Percentiles rank a stretch among this genome's conserved stretches.
Conservation (phyloP, 2,329 filamentous ascomycete species). For the Paraphaeosphaeria minitans region DNA sequence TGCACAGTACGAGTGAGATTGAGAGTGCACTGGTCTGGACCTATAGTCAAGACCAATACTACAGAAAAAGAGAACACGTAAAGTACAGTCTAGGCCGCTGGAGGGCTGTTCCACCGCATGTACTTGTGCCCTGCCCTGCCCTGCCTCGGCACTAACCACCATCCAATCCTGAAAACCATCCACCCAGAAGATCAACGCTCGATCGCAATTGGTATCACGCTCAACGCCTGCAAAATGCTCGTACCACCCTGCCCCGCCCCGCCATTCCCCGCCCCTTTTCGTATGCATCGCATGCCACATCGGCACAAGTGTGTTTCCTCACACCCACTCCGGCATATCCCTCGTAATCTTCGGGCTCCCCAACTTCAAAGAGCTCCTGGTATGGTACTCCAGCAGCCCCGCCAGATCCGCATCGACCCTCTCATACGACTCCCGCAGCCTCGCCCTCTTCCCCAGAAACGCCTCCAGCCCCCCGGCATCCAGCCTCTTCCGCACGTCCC, state of each 20-base stretch:
- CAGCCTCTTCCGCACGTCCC: constrained; percentile 26
- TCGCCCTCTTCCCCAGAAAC: constrained; percentile 26
- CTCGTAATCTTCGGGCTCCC: constrained; percentile 23
- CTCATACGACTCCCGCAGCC: constrained; percentile 23
- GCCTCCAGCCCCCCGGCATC: constrained; percentile 21
- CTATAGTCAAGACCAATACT: no score
- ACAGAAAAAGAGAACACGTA: no score
- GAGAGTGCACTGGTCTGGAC: no score
- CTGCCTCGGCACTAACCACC: no score
- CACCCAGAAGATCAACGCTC: neutral
- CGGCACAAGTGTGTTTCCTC: neutral
- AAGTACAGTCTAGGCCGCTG: no score
- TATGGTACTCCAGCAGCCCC: constrained; percentile 30
- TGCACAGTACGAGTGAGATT: no score
- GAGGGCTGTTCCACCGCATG: no score
- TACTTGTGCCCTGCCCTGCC: no score
- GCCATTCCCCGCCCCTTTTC: neutral
- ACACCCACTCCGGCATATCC: constrained; percentile 28
- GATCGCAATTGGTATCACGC: constrained; percentile 7
- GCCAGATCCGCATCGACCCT: constrained; percentile 18
- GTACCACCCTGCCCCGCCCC: neutral
- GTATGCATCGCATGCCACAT: no score
- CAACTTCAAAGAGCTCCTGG: constrained; percentile 27
- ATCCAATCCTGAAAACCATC: neutral
- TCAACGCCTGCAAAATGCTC: constrained; percentile 9